Percentiles rank a stretch among this genome's conserved stretches.
Conservation (phyloP, 768 basidiomycete genomes). For the Tulasnella sp. region DNA sequence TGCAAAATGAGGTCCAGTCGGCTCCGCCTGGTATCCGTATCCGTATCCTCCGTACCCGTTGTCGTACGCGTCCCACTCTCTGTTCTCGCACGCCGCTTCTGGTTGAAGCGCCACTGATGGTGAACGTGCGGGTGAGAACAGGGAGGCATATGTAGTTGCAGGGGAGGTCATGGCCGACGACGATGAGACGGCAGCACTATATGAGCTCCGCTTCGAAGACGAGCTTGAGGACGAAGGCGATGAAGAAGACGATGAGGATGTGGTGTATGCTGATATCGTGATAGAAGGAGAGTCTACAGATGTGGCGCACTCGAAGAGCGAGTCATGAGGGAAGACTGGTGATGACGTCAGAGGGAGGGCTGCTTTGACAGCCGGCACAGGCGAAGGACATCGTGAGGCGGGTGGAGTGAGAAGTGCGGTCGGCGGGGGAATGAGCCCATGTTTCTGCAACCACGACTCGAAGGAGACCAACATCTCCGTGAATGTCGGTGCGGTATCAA, state of each 20-base stretch:
- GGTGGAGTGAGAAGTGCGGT: constrained; percentile 13
- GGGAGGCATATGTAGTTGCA: background rate
- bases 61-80: background rate
- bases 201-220: background rate
- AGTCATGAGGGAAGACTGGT: constrained; percentile 20
- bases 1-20: background rate
- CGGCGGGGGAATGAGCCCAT: constrained; percentile 45
- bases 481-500: constrained; percentile 70
- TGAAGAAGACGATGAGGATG: constrained; percentile 13
- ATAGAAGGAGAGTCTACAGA: no score
- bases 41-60: background rate
- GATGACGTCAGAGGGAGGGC: background rate
- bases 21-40: no score
- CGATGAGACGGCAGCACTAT: background rate
- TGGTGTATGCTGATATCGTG: constrained; percentile 9
- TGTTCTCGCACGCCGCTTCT: background rate
- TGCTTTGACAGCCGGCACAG: constrained; percentile 8
- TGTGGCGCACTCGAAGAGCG: constrained; percentile 17
- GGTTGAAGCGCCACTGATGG: no score
- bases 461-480: constrained; percentile 54
- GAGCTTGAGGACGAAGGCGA: constrained; percentile 10
- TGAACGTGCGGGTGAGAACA: no score
- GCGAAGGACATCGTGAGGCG: constrained; percentile 10
- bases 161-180: background rate
- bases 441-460: constrained; percentile 53